Evolutionary conservation across 768 basidiomycete genomes (phyloP).

Genomic region (Glaciozyma antarctica): DNA sequence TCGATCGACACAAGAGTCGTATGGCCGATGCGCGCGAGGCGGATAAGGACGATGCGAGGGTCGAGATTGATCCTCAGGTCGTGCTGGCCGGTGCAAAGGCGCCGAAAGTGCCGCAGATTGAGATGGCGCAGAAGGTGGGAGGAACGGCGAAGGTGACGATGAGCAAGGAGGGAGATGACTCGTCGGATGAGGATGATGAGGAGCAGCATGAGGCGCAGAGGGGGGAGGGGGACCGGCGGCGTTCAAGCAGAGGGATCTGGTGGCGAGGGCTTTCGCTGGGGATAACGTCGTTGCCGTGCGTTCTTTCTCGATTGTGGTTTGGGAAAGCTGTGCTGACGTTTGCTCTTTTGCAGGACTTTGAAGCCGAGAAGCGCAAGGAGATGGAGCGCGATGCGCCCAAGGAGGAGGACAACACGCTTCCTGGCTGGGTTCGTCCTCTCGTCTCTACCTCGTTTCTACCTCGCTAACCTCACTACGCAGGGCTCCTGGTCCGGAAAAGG

Average conservation of each 20-base stretch:
- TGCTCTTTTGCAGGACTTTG: conserved; percentile 59
- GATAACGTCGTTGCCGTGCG: conserved; percentile 87
- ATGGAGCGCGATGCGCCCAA: conserved; percentile 77
- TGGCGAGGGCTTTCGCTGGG: conserved; percentile 89
- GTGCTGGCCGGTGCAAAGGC: conserved; percentile 38
- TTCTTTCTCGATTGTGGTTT: background rate
- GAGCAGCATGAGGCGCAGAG: conserved; percentile 39
- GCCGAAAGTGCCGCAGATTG: conserved; percentile 34
- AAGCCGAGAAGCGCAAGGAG: conserved; percentile 68
- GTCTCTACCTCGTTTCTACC: background rate
- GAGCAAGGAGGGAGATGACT: conserved; percentile 52
- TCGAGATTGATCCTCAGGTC: conserved; percentile 63
- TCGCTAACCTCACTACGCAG: conserved; percentile 41
- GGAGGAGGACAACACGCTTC: conserved; percentile 77
- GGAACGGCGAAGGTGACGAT: conserved; percentile 37
- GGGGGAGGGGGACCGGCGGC: conserved; percentile 49
- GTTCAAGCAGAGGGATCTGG: conserved; percentile 83
- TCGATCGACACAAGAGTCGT: conserved; percentile 41
- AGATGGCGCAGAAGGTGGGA: conserved; percentile 12
- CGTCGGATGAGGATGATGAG: conserved; percentile 37
- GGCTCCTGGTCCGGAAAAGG: conserved; percentile 88
- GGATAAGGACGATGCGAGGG: conserved; percentile 60
- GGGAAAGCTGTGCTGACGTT: background rate
- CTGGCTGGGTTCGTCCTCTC: conserved; percentile 72
- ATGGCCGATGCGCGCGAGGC: conserved; percentile 51